Evolutionary conservation across 345 rosid genomes (phyloP).

Genomic region (Salix viminalis): DNA sequence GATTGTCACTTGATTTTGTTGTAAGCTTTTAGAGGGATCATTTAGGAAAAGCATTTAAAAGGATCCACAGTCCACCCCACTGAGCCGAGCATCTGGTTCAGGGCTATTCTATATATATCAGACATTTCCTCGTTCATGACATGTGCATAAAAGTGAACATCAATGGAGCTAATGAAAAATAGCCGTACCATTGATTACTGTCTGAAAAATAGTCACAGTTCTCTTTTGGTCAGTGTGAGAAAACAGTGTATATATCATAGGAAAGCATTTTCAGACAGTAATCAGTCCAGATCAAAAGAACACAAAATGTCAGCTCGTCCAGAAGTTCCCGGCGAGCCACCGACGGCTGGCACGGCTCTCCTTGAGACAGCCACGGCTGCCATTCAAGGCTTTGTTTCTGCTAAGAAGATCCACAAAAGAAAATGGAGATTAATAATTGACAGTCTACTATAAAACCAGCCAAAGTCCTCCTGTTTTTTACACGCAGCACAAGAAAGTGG

Average conservation of each 20-base stretch:
- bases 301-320: conserved; percentile 29
- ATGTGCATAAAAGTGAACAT: conserved; percentile 51
- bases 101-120: conserved; percentile 51
- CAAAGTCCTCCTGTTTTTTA: too few relatives aligned
- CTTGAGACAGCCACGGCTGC: conserved; percentile 63
- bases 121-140: conserved; percentile 83
- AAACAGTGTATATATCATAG: too few relatives aligned
- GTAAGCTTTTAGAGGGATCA: too few relatives aligned
- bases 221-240: too few relatives aligned
- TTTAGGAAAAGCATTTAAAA: too few relatives aligned
- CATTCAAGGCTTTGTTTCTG: conserved; percentile 54
- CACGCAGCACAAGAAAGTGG: too few relatives aligned
- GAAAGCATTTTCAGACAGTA: background rate
- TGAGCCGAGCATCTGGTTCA: conserved; percentile 46
- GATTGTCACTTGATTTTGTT: too few relatives aligned
- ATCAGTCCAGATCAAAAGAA: background rate
- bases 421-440: too few relatives aligned
- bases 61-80: conserved; percentile 45
- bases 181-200: too few relatives aligned
- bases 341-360: conserved; percentile 40
- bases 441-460: too few relatives aligned
- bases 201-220: too few relatives aligned
- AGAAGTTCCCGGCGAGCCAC: conserved; percentile 59
- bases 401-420: conserved; percentile 58
- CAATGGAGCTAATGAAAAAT: background rate